Conservation (phyloP, 441 rosid genomes). For the Mallotus repandus region DNA sequence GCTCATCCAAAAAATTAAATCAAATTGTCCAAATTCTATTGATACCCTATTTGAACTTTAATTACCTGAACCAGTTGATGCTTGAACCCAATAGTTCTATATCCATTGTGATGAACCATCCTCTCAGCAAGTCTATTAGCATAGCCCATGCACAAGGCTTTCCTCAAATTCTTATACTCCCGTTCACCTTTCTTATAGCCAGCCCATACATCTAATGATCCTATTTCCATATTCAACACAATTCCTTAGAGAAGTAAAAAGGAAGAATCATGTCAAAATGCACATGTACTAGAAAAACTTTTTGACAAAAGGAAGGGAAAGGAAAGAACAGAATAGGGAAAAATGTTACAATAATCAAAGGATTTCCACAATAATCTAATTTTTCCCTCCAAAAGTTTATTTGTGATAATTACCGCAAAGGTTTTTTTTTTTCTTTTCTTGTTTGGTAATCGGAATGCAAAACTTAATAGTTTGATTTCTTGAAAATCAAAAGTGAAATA, state of each 20-base stretch:
- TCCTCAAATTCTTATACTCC: conserved; percentile 46
- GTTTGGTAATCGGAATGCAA: background rate
- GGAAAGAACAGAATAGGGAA: background rate
- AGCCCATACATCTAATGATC: conserved; percentile 61
- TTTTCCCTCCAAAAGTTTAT: no score
- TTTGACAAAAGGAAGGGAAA: background rate
- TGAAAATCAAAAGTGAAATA: background rate
- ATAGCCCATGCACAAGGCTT: conserved; percentile 47
- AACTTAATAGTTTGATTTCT: background rate
- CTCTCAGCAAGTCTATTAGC: conserved; percentile 91
- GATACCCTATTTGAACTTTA: background rate
- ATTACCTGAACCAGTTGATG: conserved; percentile 87
- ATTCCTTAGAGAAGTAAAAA: background rate
- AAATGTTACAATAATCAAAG: background rate
- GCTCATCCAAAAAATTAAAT: background rate
- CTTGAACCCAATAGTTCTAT: conserved; percentile 72
- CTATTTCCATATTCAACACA: conserved; percentile 40
- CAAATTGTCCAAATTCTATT: conserved; percentile 3
- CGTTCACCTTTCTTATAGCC: conserved; percentile 43
- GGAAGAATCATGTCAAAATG: background rate
- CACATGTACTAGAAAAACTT: background rate
- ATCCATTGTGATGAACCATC: conserved; percentile 93
- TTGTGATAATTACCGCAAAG: background rate
- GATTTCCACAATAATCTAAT: no score
- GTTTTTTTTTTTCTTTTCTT: background rate